Evolutionary conservation across 108 stramenopile species (phyloP).

Genomic region (Skeletonema marinoi): DNA sequence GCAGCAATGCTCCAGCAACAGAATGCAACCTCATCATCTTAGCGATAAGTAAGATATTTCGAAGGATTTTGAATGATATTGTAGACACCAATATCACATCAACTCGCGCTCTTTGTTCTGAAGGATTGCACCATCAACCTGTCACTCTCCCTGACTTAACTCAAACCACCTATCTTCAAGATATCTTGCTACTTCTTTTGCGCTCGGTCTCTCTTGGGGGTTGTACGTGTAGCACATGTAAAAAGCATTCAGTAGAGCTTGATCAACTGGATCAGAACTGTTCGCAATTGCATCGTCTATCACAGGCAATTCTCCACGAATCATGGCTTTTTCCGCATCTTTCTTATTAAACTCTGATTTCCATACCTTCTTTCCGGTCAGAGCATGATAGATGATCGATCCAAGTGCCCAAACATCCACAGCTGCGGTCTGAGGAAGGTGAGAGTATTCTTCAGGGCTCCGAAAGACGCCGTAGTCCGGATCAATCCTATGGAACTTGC

Average conservation of each 20-base stretch:
- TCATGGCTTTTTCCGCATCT: slow-evolving; percentile 13
- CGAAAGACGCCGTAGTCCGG: slow-evolving; percentile 3
- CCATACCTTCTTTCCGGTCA: slow-evolving; percentile 37
- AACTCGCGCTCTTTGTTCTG: too few relatives aligned
- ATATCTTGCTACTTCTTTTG: slow-evolving; percentile 21
- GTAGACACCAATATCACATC: too few relatives aligned
- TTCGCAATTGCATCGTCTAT: slow-evolving; percentile 12
- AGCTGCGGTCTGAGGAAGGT: slow-evolving; percentile 6
- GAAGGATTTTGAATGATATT: too few relatives aligned
- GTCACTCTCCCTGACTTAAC: background rate
- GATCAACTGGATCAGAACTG: slow-evolving; percentile 16
- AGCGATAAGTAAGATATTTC: too few relatives aligned
- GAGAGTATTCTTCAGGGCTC: slow-evolving; percentile 30
- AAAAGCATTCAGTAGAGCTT: slow-evolving; percentile 18
- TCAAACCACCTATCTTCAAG: slow-evolving; percentile 8
- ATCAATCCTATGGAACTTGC: slow-evolving; percentile 4
- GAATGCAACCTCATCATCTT: too few relatives aligned
- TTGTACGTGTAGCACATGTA: slow-evolving; percentile 23
- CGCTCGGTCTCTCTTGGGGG: slow-evolving; percentile 11
- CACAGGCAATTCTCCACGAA: slow-evolving; percentile 8
- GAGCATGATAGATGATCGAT: slow-evolving; percentile 12
- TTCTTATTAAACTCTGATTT: background rate
- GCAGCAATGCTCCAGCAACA: too few relatives aligned
- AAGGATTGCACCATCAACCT: too few relatives aligned
- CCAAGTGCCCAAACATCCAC: slow-evolving; percentile 33